These are phyloP conservation scores for Podaxis mareebaensis DNA, from an alignment of 768 basidiomycete species.

Conservation along the genomic window DNA sequence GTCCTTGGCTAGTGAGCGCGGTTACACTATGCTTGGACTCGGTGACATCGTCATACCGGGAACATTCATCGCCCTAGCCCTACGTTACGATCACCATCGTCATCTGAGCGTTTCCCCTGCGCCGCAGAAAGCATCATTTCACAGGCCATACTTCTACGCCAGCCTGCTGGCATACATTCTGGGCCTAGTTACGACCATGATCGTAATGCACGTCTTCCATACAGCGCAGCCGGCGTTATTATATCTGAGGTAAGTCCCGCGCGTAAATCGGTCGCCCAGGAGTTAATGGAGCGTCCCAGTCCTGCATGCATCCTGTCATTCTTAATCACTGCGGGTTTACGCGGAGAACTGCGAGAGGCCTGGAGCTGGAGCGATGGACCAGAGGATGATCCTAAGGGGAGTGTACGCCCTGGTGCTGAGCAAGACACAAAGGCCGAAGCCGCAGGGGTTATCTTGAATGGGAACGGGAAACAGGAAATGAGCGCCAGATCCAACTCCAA, in stretches of 20 bases:
- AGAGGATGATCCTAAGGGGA: conserved; percentile 26
- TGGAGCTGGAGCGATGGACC: conserved; percentile 74
- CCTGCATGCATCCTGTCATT: conserved; percentile 80
- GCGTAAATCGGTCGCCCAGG: not conserved
- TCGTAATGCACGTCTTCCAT: conserved; percentile 77
- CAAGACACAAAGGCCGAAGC: conserved; percentile 15
- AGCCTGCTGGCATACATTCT: conserved; percentile 68
- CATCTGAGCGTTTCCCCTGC: conserved; percentile 25
- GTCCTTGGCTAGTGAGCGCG: conserved; percentile 45
- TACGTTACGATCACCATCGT: conserved; percentile 78
- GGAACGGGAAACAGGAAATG: conserved; percentile 1
- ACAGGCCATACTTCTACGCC: conserved; percentile 77
- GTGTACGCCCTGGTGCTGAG: conserved; percentile 1
- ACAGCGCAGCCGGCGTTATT: conserved; percentile 90
- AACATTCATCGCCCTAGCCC: conserved; percentile 77
- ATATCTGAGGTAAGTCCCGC: conserved; percentile 71
- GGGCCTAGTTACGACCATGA: conserved; percentile 77
- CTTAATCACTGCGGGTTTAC: conserved; percentile 50
- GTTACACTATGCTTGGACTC: conserved; percentile 88
- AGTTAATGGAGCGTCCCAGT: conserved; percentile 31
- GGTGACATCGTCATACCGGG: conserved; percentile 79
- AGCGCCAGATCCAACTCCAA: not conserved
- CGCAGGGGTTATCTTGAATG: conserved; percentile 13
- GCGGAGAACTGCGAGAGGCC: conserved; percentile 69
- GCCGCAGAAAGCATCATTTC: conserved; percentile 37